A percentile compares a stretch with the other conserved stretches of the same genome.
Conservation (phyloP, 1,139 yeast genomes). For the Ogataea hybrid region DNA sequence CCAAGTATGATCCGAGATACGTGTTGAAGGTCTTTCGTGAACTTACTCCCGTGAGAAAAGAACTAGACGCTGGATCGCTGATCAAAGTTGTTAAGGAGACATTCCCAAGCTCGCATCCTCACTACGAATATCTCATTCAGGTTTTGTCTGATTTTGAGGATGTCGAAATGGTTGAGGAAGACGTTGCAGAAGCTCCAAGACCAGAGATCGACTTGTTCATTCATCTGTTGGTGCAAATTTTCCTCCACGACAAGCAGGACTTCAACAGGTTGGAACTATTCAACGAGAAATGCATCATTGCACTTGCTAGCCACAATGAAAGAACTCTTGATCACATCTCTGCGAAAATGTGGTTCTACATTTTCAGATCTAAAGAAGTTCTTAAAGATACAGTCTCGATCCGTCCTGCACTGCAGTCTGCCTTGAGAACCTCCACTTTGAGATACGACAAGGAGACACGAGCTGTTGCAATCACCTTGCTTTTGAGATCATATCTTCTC, state of each 20-base stretch:
- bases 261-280: conserved; percentile 49
- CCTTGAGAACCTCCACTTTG: conserved; percentile 83
- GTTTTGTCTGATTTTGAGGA: conserved; percentile 32
- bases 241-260: conserved; percentile 62
- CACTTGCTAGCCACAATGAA: conserved; percentile 66
- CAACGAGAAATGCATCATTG: conserved; percentile 51
- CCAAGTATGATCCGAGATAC: conserved; percentile 81
- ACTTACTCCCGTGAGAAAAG: conserved; percentile 70
- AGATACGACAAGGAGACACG: conserved; percentile 93
- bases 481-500: conserved; percentile 76
- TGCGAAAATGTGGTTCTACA: conserved; percentile 93
- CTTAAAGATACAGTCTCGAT: conserved; percentile 56
- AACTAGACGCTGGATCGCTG: conserved; percentile 54
- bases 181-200: conserved; percentile 36
- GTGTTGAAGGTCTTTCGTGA: conserved; percentile 85
- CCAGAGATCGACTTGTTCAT: conserved; percentile 84
- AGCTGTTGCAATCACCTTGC: conserved; percentile 79
- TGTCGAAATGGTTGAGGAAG: conserved; percentile 32
- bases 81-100: conserved; percentile 50
- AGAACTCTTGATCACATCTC: conserved; percentile 83
- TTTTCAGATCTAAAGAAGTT: conserved; percentile 76
- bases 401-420: conserved; percentile 67
- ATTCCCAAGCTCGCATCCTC: conserved; percentile 48
- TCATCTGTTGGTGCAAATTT: conserved; percentile 75
- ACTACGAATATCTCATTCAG: conserved; percentile 44